Conservation (phyloP, 2,329 filamentous ascomycete species). For the Neofusicoccum kwambonambiense region DNA sequence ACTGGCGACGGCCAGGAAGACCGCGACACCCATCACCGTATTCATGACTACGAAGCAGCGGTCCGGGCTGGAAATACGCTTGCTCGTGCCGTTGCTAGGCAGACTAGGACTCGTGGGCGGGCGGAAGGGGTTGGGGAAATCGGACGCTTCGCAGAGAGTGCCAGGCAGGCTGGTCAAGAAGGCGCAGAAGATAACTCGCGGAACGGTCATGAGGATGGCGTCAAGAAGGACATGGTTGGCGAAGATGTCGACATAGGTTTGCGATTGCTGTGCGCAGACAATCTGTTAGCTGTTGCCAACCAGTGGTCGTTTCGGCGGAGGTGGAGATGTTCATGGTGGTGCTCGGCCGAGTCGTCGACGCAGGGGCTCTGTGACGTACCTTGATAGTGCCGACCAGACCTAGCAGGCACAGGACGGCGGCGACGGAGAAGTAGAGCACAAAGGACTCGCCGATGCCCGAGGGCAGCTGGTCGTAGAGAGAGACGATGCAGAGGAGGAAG, state of each 20-base stretch:
- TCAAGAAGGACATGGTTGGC: slow-evolving; percentile 28
- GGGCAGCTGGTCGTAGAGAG: slow-evolving; percentile 22
- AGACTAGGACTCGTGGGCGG: slow-evolving; percentile 8
- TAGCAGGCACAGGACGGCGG: slow-evolving; percentile 39
- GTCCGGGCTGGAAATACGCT: slow-evolving; percentile 26
- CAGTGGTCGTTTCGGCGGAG: neutral
- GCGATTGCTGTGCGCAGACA: slow-evolving; percentile 15
- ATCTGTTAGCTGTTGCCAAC: neutral
- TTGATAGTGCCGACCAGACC: slow-evolving; percentile 45
- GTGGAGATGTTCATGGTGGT: neutral
- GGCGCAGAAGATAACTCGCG: slow-evolving; percentile 22
- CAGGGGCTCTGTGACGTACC: slow-evolving; percentile 31
- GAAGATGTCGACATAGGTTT: slow-evolving; percentile 23
- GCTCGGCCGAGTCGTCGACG: slow-evolving; percentile 9
- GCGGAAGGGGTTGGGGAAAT: slow-evolving; percentile 16
- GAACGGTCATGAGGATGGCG: slow-evolving; percentile 24
- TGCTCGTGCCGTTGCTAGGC: slow-evolving; percentile 20
- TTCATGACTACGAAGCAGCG: slow-evolving; percentile 30
- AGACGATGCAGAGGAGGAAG: slow-evolving; percentile 29
- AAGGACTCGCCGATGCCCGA: slow-evolving; percentile 33
- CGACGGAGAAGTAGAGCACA: slow-evolving; percentile 40
- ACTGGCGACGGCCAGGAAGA: slow-evolving; percentile 26
- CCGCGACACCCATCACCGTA: slow-evolving; percentile 26
- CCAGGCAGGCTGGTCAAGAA: slow-evolving; percentile 20
- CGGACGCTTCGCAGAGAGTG: slow-evolving; percentile 18